Evolutionary conservation across 2,329 filamentous ascomycete genomes (phyloP), one percentile per base, ranked within the genome.

Genomic region (Calonectria pseudoturangicola): DNA sequence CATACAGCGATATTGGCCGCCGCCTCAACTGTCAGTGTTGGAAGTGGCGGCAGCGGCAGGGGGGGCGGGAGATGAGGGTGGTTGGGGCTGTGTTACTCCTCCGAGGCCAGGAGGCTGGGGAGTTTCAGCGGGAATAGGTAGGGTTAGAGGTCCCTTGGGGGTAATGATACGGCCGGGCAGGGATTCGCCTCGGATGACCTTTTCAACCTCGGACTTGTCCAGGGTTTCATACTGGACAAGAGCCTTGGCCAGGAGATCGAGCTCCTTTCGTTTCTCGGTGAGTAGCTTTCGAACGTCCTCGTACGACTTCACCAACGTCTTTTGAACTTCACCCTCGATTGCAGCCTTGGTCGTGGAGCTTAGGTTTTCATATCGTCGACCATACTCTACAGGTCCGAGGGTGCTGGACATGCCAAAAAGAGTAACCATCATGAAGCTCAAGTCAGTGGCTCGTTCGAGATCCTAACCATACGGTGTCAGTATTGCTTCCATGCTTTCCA

Each of bases 181-280:
- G 81, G 94, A 93, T 85, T 98, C 95, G 43, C 97, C 97, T 66
- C 91, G 91, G 75, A 99, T 92, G 7, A 98, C 94, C 87, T 94
- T 95, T 83, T 96, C 92, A 75, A 98, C 97, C 84, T 99, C 97
- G 3, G 93, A 92, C 83, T 93, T 94, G 83, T 94, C 93, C 65
- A 99, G 86, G 0, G 95, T 98, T 87, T 99, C 97, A 84, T 98
- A 98, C 84, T 98, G 93, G 41, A 99, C 92, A 12, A 99, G 89
- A 7, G 96, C 97, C 81, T 96, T 92, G 33, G 97, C 96, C 12
- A 99, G 87, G 13, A 95, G 88, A 79, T 99, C 96, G 9, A 99
- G 89, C 83, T 98, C 96, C 72, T 93, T 93, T 69, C 95, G 92
- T 83, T 94, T 95, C 43, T 91, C 90, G 1, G 89, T 91, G 58